Base-by-base conservation (phyloP, 2,329 filamentous ascomycete genomes). In the Dichotomopilus funicola region DNA sequence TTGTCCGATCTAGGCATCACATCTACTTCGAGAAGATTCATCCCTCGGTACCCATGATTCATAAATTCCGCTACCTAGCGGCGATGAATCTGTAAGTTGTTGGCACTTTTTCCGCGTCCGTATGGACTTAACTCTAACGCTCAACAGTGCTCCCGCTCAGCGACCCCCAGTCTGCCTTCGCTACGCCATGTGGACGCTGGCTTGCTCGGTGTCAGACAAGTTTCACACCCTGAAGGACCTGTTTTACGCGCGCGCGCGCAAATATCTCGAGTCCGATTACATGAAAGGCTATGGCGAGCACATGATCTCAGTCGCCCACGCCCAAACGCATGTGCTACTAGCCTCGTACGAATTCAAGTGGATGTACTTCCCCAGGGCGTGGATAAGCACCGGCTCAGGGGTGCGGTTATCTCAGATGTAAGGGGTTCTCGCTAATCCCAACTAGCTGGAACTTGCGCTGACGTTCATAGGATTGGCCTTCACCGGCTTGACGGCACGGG, bases 341-440 rank as follows among this genome's bases (percentile, higher is more conserved):
- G 82, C 85, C 5, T 84, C 81, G 0, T 96, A 95, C 65, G 94
- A 99, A 70, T 97, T 96, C 76, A 96, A 92, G 73, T 88, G 89
- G 80, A 96, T 97, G 89, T 95, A 91, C 70, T 97, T 97, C 64
- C 92, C 94, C 1, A 79, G 94, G 62, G 94, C 94, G 0, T 97
- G 94, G 94, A 83, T 96, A 74, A 96, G 89, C 63, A 87, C 89
- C 2, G 94, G 92, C 27, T 80, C 88, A 59, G 87, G 87, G 4
- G 82, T 87, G n/a, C 82, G 92, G 50, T 72, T 97, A 53, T 82
- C 83, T 50, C 87, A 95, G 66, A 96, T 97, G 92, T 84, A 68
- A 69, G 79, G 69, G 13, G 1, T n/a, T 19, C 33, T 36, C 3
- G 4, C 5, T 31, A 6, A 9, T 9, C 37, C 37, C 2, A 11